Base-by-base conservation (phyloP, 805 yeast species). In the Lachancea waltii region DNA sequence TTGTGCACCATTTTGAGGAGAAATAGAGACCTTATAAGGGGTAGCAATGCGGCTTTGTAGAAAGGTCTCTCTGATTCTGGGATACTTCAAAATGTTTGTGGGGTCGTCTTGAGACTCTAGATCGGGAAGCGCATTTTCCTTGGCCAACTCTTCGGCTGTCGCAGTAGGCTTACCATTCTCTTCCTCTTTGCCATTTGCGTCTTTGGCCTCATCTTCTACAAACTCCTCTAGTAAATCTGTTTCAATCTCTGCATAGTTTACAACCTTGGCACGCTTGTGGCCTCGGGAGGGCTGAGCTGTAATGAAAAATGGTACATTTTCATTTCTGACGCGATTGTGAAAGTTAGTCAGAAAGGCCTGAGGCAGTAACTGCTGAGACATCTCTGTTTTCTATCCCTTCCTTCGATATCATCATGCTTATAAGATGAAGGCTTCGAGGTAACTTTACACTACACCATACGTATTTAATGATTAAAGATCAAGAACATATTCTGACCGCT, bases 191-290 rank as follows among this genome's bases (percentile, higher is more conserved):
- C 40, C 45, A n/a, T 36, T 31, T 3, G 22, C 7, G 16, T 28
- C 35, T n/a, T 38, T 35, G 5, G 34, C 40, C 22, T 35, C 44
- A 11, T 35, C 44, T 14, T 42, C 45, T 7, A 32, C 75, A 41
- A 70, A 75, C 42, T 70, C 75, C 38, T 64, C 65, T 33, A 67
- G 76, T 40, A 73, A 72, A 46, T 79, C 79, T 35, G 74, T 77
- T 45, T 85, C 95, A 42, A 77, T 70, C 56, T 86, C 96, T 0
- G 95, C 92, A 54, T 87, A 87, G 56, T 83, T 85, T 36, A 85
- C 76, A 34, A 78, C 81, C 30, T 75, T 65, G 8, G 85, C 79
- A 49, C 95, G 69, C 57, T 85, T 86, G 23, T 86, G 79, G 21
- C 81, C 72, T 47, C 97, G 72, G 3, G 87, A 76, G 2, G 85